Conservation (phyloP, 805 yeast genomes). For the Kockiozyma suomiensis region DNA sequence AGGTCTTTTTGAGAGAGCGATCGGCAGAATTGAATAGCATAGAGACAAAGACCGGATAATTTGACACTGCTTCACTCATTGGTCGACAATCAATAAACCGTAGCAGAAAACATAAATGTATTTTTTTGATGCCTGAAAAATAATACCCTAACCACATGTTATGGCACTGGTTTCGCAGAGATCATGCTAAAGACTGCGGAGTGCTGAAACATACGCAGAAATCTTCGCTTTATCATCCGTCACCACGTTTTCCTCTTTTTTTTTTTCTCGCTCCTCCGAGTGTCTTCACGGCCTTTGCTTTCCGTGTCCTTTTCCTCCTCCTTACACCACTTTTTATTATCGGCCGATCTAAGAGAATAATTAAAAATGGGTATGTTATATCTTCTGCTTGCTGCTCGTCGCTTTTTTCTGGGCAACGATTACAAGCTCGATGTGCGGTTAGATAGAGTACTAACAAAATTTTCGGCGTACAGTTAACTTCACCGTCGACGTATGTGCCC, state of each 20-base stretch:
- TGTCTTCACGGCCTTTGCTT: constrained; percentile 27
- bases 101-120: too few species aligned
- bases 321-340: constrained; percentile 7
- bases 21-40: constrained; percentile 23
- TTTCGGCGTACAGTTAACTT: constrained; percentile 28
- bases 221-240: constrained; percentile 10
- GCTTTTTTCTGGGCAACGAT: background rate
- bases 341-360: constrained; percentile 19
- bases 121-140: background rate
- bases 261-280: constrained; percentile 24
- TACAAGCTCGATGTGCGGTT: background rate
- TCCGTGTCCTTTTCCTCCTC: constrained; percentile 16
- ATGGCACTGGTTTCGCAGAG: background rate
- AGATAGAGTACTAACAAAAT: constrained; percentile 1
- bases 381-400: constrained; percentile 28
- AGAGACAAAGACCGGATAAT: constrained; percentile 1
- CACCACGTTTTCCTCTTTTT: constrained; percentile 26
- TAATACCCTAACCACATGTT: background rate
- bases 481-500: constrained; percentile 35
- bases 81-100: too few species aligned
- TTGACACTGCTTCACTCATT: background rate
- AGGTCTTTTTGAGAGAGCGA: constrained; percentile 25
- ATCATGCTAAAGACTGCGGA: constrained; percentile 1
- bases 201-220: background rate
- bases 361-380: constrained; percentile 43